Base-by-base conservation (phyloP, 2,329 filamentous ascomycete species). In the Chaetomium sp. region DNA sequence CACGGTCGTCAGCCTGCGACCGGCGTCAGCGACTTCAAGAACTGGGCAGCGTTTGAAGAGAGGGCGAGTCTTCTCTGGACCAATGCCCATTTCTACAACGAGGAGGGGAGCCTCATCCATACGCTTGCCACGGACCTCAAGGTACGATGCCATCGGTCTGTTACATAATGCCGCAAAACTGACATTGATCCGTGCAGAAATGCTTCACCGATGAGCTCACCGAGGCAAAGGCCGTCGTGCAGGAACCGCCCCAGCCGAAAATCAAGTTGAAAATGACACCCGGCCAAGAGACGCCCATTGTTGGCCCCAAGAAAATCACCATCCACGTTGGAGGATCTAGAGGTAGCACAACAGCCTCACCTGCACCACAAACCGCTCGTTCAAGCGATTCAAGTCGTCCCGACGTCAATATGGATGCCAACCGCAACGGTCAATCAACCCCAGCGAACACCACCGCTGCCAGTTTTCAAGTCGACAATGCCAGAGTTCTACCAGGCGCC, bases 31-130 rank as follows among this genome's bases (percentile, higher is more conserved):
- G 87, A 92, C 56, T 92, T 93, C 77, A 93, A 92, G 75, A 90
- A 81, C 58, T 97, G 93, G 93, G 84, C 87, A 63, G 84, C 87
- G 0, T 92, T 97, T 69, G 92, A 92, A 74, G 88, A 93, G 61
- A 90, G 91, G 72, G 83, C 91, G 13, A 90, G 88, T 71, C 83
- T 91, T 60, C 87, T 97, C 51, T 97, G 93, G 93, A 85, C 84
- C 57, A 97, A 97, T 76, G 92, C 93, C 0, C 90, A 88, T 72
- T 89, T 89, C 65, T 97, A 94, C 80, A 97, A 97, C 70, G 92
- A 97, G 75, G 93, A 97, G 73, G 91, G 90, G 4, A 97, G 93
- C 72, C 90, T 92, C 19, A 93, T 97, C 59, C 92, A 88, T 68
- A 82, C 85, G 25, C 81, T 95, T 66, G 92, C 92, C 0, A 85